phyloP scores from a whole-genome alignment of 2,329 filamentous ascomycete genomes.

The Clonostachys solani region DNA sequence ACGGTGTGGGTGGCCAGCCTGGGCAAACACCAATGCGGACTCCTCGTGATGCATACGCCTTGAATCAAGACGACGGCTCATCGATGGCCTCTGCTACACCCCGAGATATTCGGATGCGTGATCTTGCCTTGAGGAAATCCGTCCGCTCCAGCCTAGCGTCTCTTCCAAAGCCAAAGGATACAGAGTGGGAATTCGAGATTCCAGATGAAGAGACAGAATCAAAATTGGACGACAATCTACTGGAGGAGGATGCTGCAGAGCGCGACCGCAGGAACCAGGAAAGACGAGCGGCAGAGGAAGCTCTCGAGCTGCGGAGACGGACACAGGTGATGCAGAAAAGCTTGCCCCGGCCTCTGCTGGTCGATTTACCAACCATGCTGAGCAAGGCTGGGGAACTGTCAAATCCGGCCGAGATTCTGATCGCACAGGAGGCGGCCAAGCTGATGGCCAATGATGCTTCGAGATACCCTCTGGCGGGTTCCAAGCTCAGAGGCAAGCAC shows the following conservation, averaged over 20 bases:
- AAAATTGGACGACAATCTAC: conserved; percentile 35
- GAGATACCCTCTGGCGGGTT: conserved; percentile 67
- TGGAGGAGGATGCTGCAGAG: conserved; percentile 61
- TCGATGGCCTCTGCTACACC: conserved; percentile 71
- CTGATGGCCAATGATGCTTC: conserved; percentile 80
- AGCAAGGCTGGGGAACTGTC: conserved; percentile 54
- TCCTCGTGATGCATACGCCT: conserved; percentile 78
- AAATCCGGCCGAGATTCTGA: conserved; percentile 62
- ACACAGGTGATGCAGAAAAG: conserved; percentile 88
- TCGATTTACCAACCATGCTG: conserved; percentile 69
- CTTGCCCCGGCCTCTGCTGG: conserved; percentile 69
- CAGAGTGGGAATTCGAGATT: conserved; percentile 89
- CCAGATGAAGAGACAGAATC: conserved; percentile 75
- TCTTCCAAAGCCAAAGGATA: conserved; percentile 87
- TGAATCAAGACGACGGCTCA: conserved; percentile 71
- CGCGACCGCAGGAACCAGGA: conserved; percentile 75
- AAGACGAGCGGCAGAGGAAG: conserved; percentile 67
- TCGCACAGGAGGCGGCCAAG: conserved; percentile 73
- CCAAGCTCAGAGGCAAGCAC: conserved; percentile 59
- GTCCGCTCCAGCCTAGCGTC: conserved; percentile 72
- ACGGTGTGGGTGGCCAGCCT: conserved; percentile 61
- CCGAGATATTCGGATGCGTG: conserved; percentile 67
- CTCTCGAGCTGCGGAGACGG: conserved; percentile 75
- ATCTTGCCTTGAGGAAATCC: conserved; percentile 63
- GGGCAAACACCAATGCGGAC: conserved; percentile 85